Conservation (phyloP, 345 rosid species). For the Populus euphratica region DNA sequence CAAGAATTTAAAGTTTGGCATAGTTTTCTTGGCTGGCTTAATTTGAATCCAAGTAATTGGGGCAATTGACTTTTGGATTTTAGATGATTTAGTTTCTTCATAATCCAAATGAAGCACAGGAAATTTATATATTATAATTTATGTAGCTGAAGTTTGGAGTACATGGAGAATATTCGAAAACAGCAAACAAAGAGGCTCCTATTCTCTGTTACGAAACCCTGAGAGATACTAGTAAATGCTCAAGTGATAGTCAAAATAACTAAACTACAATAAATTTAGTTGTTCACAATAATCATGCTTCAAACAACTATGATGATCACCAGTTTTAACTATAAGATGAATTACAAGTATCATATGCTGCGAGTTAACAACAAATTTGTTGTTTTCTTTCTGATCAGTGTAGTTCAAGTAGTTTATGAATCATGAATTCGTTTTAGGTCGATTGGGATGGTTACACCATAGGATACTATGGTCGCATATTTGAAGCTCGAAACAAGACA, state of each 20-base stretch:
- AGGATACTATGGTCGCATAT: conserved; percentile 97
- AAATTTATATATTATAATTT: neutral
- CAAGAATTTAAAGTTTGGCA: neutral
- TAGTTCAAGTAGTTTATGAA: conserved; percentile 8
- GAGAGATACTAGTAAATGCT: neutral
- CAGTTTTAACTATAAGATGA: neutral
- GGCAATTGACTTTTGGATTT: too few species aligned
- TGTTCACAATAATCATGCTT: neutral
- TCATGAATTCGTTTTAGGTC: conserved; percentile 44
- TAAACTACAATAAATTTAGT: neutral
- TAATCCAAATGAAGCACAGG: too few species aligned
- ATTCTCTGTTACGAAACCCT: neutral
- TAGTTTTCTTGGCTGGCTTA: neutral
- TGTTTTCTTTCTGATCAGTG: neutral
- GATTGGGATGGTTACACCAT: conserved; percentile 99
- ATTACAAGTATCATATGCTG: neutral
- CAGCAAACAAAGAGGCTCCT: neutral
- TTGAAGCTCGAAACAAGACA: conserved; percentile 97
- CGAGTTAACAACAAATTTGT: neutral
- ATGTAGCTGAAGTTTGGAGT: neutral
- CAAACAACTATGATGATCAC: neutral
- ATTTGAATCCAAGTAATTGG: too few species aligned
- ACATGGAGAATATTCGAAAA: neutral
- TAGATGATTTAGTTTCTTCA: too few species aligned
- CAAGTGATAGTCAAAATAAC: neutral